Evolutionary conservation across 1,139 yeast species (phyloP).

Genomic region (Yamadazyma oceani): DNA sequence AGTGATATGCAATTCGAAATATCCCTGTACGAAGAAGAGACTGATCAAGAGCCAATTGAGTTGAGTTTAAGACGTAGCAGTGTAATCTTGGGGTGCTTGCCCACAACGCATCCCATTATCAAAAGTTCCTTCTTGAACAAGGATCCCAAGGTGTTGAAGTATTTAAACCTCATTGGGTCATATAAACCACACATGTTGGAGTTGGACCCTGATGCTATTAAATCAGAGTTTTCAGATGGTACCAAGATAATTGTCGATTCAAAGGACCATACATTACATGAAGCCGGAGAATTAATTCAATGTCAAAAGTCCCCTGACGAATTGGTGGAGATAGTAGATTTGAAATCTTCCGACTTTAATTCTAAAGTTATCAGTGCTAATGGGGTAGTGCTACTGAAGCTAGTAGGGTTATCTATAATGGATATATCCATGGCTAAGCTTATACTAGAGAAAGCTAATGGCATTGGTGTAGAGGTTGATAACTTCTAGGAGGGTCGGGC

Average conservation of each 20-base stretch:
- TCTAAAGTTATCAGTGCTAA: slow-evolving; percentile 12
- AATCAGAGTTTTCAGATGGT: slow-evolving; percentile 23
- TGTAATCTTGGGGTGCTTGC: slow-evolving; percentile 59
- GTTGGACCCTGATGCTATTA: slow-evolving; percentile 48
- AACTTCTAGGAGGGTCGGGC: no score
- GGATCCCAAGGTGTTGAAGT: slow-evolving; percentile 31
- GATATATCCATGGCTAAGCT: slow-evolving; percentile 49
- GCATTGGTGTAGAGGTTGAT: not conserved
- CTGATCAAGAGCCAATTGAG: slow-evolving; percentile 15
- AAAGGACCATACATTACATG: slow-evolving; percentile 51
- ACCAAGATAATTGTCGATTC: slow-evolving; percentile 59
- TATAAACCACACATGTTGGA: slow-evolving; percentile 71
- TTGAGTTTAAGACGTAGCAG: slow-evolving; percentile 29
- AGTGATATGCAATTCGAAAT: slow-evolving; percentile 16
- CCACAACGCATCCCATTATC: slow-evolving; percentile 52
- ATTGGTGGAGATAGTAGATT: slow-evolving; percentile 47
- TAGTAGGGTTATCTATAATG: slow-evolving; percentile 65
- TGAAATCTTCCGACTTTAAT: slow-evolving; percentile 20
- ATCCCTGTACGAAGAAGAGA: slow-evolving; percentile 20
- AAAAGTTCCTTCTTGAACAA: slow-evolving; percentile 31
- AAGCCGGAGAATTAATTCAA: slow-evolving; percentile 66
- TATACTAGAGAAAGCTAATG: slow-evolving; percentile 15
- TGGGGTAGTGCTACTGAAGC: slow-evolving; percentile 45
- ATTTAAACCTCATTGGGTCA: slow-evolving; percentile 63
- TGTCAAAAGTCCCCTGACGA: slow-evolving; percentile 33